phyloP scores from a whole-genome alignment of 2,329 filamentous ascomycete species.

The Exserohilum turcica region DNA sequence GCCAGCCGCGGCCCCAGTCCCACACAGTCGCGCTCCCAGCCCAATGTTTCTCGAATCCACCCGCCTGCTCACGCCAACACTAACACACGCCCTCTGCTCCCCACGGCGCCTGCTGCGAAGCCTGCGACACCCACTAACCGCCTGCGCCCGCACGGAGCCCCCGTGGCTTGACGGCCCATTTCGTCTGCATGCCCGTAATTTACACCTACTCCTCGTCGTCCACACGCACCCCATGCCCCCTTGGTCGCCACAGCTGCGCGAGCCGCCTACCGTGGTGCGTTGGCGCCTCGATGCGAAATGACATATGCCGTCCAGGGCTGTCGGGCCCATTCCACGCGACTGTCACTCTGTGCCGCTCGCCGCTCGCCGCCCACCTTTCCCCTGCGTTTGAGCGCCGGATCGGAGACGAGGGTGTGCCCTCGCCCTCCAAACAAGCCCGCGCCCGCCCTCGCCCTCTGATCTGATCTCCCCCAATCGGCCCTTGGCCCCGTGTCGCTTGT shows the following conservation, averaged over 20 bases:
- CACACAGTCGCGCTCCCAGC: slow-evolving; percentile 38
- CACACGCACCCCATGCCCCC: slow-evolving; percentile 22
- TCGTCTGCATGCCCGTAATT: slow-evolving; percentile 33
- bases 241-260: slow-evolving; percentile 22
- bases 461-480: no score
- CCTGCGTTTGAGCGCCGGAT: slow-evolving; percentile 33
- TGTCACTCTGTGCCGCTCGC: slow-evolving; percentile 18
- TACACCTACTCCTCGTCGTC: no score
- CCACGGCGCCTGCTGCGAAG: not conserved
- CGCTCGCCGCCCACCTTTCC: slow-evolving; percentile 22
- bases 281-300: slow-evolving; percentile 38
- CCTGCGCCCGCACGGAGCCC: slow-evolving; percentile 27
- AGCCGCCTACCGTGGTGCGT: slow-evolving; percentile 35
- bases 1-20: no score
- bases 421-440: no score
- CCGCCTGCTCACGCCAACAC: slow-evolving; percentile 15
- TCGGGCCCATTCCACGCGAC: slow-evolving; percentile 27
- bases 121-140: not conserved
- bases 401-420: slow-evolving; percentile 31
- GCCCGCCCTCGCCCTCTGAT: no score
- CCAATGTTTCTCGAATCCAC: slow-evolving; percentile 39
- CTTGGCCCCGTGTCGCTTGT: no score
- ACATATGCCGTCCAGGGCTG: slow-evolving; percentile 31
- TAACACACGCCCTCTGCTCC: not conserved
- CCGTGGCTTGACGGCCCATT: slow-evolving; percentile 28